phyloP scores from a whole-genome alignment of 225 moss, liverwort and hornwort genomes.

The Anthoceros angustus region DNA sequence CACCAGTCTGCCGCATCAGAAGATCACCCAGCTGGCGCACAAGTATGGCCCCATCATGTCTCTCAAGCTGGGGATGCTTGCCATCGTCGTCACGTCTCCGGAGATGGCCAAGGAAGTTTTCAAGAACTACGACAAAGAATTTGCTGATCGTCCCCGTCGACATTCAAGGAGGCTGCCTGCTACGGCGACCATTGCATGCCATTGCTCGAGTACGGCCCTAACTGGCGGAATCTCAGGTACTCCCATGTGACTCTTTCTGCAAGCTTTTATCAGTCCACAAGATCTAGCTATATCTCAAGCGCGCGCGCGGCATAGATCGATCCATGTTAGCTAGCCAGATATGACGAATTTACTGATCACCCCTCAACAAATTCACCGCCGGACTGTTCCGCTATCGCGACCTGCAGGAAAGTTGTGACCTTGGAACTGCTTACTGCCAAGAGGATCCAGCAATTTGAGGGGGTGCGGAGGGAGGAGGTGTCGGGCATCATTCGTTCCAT shows the following conservation, averaged over 20 bases:
- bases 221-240: constrained; percentile 1
- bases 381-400: background rate
- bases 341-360: background rate
- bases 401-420: constrained; percentile 1
- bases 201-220: background rate
- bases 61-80: background rate
- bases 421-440: background rate
- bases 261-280: background rate
- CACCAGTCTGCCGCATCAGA: constrained; percentile 3
- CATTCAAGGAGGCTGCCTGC: background rate
- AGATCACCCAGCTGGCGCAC: constrained; percentile 1
- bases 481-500: constrained; percentile 3
- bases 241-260: background rate
- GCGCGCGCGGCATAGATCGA: background rate
- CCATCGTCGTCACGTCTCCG: background rate
- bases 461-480: background rate
- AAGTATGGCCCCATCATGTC: background rate
- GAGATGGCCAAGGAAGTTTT: constrained; percentile 3
- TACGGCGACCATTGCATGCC: constrained; percentile 1
- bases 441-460: background rate
- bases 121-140: constrained; percentile 1
- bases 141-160: constrained; percentile 1
- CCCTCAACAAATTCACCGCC: background rate
- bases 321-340: constrained; percentile 1
- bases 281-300: background rate